Evolutionary conservation across 805 yeast species (phyloP).

Genomic region (Myxozyma kluyveri): DNA sequence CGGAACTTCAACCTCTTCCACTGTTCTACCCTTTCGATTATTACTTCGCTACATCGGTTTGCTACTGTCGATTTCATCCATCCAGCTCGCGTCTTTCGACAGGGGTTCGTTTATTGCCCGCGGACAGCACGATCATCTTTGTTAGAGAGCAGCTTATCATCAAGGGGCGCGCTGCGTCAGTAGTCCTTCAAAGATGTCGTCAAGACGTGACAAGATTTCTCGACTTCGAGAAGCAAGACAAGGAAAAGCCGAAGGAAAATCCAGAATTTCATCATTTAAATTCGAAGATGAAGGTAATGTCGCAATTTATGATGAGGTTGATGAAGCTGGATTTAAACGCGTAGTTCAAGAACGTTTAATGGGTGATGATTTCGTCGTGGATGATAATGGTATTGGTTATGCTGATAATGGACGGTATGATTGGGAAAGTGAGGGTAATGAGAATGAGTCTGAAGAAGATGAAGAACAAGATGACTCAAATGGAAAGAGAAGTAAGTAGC

Average conservation of each 20-base stretch:
- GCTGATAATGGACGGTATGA: slow-evolving; percentile 92
- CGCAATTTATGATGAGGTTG: slow-evolving; percentile 82
- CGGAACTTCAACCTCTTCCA: too few relatives aligned
- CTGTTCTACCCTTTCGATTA: too few relatives aligned
- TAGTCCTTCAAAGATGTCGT: too few relatives aligned
- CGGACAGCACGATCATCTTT: too few relatives aligned
- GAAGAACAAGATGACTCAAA: slow-evolving; percentile 8
- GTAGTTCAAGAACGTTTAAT: slow-evolving; percentile 76
- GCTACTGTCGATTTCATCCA: too few relatives aligned
- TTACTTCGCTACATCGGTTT: too few relatives aligned
- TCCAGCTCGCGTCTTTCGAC: too few relatives aligned
- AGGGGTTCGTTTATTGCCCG: too few relatives aligned
- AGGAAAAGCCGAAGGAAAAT: slow-evolving; percentile 59
- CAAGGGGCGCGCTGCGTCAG: too few relatives aligned
- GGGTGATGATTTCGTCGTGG: slow-evolving; percentile 90
- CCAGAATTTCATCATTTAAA: slow-evolving; percentile 46
- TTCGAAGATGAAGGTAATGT: slow-evolving; percentile 48
- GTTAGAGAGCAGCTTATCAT: too few relatives aligned
- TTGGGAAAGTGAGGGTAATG: slow-evolving; percentile 61
- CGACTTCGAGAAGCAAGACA: slow-evolving; percentile 48
- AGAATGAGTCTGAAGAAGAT: slow-evolving; percentile 36
- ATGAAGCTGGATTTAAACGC: slow-evolving; percentile 71
- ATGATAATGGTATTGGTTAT: slow-evolving; percentile 90
- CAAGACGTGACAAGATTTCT: slow-evolving; percentile 1
- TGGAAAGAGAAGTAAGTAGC: slow-evolving; percentile 9